Percentiles rank a stretch among this genome's conserved stretches.
phyloP scores from a whole-genome alignment of 2,329 filamentous ascomycete genomes.

The Pseudogymnoascus sp. region DNA sequence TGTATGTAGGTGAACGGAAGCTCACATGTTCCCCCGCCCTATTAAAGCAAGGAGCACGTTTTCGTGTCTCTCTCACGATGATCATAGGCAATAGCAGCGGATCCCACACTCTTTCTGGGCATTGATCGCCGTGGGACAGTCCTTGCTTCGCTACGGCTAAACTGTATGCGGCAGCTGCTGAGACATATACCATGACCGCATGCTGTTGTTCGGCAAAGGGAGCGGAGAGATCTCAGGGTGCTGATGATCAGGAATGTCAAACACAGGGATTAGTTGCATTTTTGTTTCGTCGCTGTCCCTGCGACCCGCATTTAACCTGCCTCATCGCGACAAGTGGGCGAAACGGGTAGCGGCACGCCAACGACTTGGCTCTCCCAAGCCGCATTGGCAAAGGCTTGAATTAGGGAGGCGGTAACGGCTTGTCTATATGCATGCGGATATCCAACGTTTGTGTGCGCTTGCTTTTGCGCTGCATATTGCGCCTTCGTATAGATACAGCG shows the following conservation, averaged over 20 bases:
- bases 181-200: background rate
- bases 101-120: background rate
- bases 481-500: background rate
- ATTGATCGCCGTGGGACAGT: background rate
- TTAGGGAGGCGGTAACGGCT: background rate
- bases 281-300: slow-evolving; percentile 1
- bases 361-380: background rate
- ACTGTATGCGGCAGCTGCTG: background rate
- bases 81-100: background rate
- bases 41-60: background rate
- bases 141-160: background rate
- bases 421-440: background rate
- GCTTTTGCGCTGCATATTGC: background rate
- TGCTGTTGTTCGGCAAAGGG: background rate
- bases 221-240: background rate
- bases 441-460: background rate
- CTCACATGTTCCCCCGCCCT: background rate
- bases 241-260: background rate
- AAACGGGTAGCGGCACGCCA: background rate
- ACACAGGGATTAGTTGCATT: background rate
- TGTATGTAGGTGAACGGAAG: background rate
- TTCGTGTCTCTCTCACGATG: background rate
- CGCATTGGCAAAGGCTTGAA: slow-evolving; percentile 1
- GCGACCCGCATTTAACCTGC: background rate
- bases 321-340: background rate